Conservation (phyloP, 2,329 filamentous ascomycete species). For the Epichloe festucae region DNA sequence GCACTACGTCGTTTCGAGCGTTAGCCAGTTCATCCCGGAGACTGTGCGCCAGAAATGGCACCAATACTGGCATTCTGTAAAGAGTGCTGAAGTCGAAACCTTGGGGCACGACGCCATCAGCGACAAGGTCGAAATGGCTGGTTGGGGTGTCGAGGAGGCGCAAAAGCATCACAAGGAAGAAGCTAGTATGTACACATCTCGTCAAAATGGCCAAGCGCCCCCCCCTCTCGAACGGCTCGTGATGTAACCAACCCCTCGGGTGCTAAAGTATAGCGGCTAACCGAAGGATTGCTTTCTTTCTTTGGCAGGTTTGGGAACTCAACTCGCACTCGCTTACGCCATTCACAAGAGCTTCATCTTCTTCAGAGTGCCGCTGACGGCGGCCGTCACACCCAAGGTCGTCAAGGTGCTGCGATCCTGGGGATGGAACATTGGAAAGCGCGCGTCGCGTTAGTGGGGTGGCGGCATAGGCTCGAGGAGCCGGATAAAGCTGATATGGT, state of each 20-base stretch:
- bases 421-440: conserved; percentile 92
- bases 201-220: background rate
- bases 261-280: conserved; percentile 10
- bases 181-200: conserved; percentile 52
- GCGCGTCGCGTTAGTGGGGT: conserved; percentile 17
- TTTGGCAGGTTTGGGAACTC: conserved; percentile 51
- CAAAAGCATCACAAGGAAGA: conserved; percentile 47
- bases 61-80: conserved; percentile 35
- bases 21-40: conserved; percentile 47
- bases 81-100: conserved; percentile 29
- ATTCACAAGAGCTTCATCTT: conserved; percentile 99
- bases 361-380: conserved; percentile 81
- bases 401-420: conserved; percentile 75
- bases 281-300: background rate
- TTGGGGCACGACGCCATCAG: conserved; percentile 30
- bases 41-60: conserved; percentile 40
- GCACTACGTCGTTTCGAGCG: conserved; percentile 49
- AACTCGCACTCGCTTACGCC: conserved; percentile 85
- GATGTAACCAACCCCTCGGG: background rate
- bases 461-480: background rate
- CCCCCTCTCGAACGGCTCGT: background rate
- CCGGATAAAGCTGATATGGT: background rate
- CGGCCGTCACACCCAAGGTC: conserved; percentile 85
- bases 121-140: conserved; percentile 36
- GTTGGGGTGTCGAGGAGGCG: conserved; percentile 51